Evolutionary conservation across 2,329 filamentous ascomycete genomes (phyloP).

Genomic region (Tolypocladium pustulatum): DNA sequence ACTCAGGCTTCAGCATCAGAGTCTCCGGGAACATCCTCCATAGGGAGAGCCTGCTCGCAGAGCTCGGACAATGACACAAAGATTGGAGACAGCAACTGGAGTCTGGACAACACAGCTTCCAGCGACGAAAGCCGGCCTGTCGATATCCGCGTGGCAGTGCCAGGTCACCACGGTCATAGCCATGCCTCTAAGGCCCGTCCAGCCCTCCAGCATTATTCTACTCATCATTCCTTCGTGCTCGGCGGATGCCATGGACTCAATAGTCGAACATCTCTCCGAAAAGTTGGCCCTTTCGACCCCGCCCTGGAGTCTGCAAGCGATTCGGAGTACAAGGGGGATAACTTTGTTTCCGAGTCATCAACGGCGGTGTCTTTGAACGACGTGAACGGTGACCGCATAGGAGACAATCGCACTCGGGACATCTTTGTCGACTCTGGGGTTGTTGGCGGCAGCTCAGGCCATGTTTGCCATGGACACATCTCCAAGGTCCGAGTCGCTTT

Average conservation of each 20-base stretch:
- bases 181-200: conserved; percentile 15
- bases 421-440: not conserved
- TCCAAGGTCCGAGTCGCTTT: not conserved
- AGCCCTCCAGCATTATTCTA: conserved; percentile 8
- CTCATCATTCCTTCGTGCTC: conserved; percentile 1
- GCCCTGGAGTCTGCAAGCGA: not conserved
- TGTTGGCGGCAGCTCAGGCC: not conserved
- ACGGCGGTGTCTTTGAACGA: conserved; percentile 1
- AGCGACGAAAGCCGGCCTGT: not conserved
- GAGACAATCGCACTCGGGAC: not conserved
- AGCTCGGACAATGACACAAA: not conserved
- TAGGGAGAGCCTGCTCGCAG: not conserved
- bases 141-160: not conserved
- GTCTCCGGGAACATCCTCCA: not conserved
- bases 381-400: not conserved
- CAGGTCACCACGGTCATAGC: conserved; percentile 9
- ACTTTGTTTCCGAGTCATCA: conserved; percentile 4
- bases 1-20: not conserved
- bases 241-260: conserved; percentile 1
- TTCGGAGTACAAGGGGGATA: not conserved
- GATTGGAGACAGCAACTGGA: not conserved
- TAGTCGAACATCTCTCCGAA: conserved; percentile 5
- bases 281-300: conserved; percentile 9
- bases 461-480: not conserved
- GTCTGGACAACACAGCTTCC: not conserved